Evolutionary conservation across 2,329 filamentous ascomycete species (phyloP).

Genomic region (Aspergillus fijiensis): DNA sequence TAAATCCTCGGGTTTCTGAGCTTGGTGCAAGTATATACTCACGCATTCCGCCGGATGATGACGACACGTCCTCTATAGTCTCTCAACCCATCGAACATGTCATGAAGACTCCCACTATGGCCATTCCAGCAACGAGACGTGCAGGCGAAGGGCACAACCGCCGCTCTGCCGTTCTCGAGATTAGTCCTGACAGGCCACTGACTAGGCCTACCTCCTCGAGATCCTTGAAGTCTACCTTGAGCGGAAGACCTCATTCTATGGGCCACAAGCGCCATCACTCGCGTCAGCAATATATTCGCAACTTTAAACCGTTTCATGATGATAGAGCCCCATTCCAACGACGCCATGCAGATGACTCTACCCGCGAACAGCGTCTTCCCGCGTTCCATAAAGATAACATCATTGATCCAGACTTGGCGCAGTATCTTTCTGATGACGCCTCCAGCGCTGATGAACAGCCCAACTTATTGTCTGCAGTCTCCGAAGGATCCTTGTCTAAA

Average conservation of each 20-base stretch:
- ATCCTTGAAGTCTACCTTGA: conserved; percentile 73
- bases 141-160: conserved; percentile 74
- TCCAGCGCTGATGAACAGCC: conserved; percentile 92
- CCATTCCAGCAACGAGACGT: conserved; percentile 63
- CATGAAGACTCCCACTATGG: conserved; percentile 59
- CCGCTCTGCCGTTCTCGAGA: conserved; percentile 86
- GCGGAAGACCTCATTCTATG: conserved; percentile 71
- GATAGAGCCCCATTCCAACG: conserved; percentile 87
- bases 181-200: conserved; percentile 73
- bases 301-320: conserved; percentile 69
- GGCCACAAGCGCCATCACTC: conserved; percentile 84
- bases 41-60: conserved; percentile 47
- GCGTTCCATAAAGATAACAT: conserved; percentile 99
- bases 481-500: conserved; percentile 61
- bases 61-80: conserved; percentile 47
- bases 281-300: conserved; percentile 77
- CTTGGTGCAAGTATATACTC: conserved; percentile 52
- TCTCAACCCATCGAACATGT: conserved; percentile 49
- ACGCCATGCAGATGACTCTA: conserved; percentile 65
- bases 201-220: conserved; percentile 91
- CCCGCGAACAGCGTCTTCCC: conserved; percentile 67
- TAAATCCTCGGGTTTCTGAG: conserved; percentile 59
- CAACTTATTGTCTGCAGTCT: conserved; percentile 76
- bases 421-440: conserved; percentile 91
- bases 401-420: conserved; percentile 92